Evolutionary conservation across 495 filamentous ascomycete genomes (phyloP), one percentile per base, ranked within the genome.

Genomic region (Xylaria bambusicola): DNA sequence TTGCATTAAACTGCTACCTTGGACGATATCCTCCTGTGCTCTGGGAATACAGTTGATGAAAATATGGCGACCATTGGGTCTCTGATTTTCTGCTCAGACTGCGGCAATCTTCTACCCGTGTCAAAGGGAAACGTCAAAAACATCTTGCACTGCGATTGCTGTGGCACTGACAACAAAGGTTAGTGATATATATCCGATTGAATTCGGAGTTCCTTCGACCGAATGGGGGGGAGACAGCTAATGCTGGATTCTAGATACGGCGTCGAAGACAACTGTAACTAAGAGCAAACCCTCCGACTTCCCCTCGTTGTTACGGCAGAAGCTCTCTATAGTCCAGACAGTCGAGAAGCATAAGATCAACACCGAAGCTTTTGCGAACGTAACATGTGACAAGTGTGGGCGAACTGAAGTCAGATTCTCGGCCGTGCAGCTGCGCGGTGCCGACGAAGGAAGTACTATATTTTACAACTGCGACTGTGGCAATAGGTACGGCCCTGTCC

Each of bases 401-500:
- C 81, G 85, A 51, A 85, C 83, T 45, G 89, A 96, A 67, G 90
- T 98, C 73, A 89, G 86, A 68, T 98, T 84, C 70, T 90, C 87
- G 27, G 87, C 90, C 2, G 83, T 91, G 48, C 95, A 98, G 71
- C 75, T 97, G 69, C 84, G 93, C 57, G 87, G 91, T 77, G 95
- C 94, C 4, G 94, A 98, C 73, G 95, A 98, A 82, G 95, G 95
- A 51, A 89, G 86, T 63, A 96, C 92, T 2, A 87, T 94, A 36
- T 92, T 96, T 64, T 95, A 90, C 71, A 86, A 81, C 26, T 97
- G 92, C 75, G 85, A 88, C 29, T 97, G 92, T 68, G 89, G 91
- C 56, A 77, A 91, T 71, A 92, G 87, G 90, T 95, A 82, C 70
- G 86, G 67, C 51, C 5, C 42, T 33, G 48, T n/a, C 35, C 51